Evolutionary conservation across 345 rosid genomes (phyloP), one percentile per base, ranked within the genome.

Genomic region (Sonneratia alba): DNA sequence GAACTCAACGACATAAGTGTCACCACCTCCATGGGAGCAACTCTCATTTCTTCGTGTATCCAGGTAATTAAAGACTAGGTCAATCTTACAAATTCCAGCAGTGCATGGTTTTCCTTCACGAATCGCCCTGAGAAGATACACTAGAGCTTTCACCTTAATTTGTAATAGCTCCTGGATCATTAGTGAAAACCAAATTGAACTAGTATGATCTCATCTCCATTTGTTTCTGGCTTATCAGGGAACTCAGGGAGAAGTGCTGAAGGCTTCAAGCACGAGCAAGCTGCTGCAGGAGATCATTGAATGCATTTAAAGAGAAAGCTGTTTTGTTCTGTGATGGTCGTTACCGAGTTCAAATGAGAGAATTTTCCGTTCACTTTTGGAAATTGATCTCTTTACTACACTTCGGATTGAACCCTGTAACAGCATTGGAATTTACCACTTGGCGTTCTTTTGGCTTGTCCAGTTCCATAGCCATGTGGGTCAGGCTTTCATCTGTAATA

Each of bases 1-100:
- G 89, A 87, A 77, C 80, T 86, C 42, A 78, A 73, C 62, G 96
- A 95, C 56, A 77, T 82, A 42, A 87, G 75, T 75, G 76, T 88
- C 51, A 85, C 92, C 19, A 75, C 89, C 8, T 82, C 72, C 37
- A 80, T 61, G 70, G 98, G 96, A 51, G 81, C 86, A 1, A 78
- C 83, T 76, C 84, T 90, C 18, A 70, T 92, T 66, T 47, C 51
- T 9, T 47, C 51, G 3, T 47, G 51, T 47, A 6, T 47, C 51
- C 51, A 47, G 51, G 51, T 47, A 13, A 47, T 10, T 47, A 9
- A 27, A 4, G 45, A 42, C 45, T 4, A 4, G 45, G 45, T 9
- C 45, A 42, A 1, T 42, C 45, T 42, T 42, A 9, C 45, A 42
- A 42, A 27, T 27, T 27, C 32, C 32, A 27, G 32, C 32, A 27